A percentile compares a stretch with the other conserved stretches of the same genome.
Conservation (phyloP, 805 yeast species). For the Nematodospora valgi region DNA sequence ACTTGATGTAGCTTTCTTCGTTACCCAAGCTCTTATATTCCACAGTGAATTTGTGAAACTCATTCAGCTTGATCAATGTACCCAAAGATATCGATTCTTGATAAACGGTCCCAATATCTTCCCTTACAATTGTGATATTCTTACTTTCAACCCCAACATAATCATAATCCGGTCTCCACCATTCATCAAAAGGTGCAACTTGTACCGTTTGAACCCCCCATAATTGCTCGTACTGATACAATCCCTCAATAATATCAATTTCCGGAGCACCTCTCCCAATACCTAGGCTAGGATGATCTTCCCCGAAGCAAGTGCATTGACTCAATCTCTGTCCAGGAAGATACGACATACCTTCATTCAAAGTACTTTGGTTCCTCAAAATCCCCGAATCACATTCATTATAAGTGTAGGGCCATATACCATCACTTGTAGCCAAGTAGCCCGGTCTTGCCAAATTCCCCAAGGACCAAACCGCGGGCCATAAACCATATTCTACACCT, state of each 20-base stretch:
- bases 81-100: conserved; percentile 39
- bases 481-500: conserved; percentile 28
- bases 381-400: conserved; percentile 36
- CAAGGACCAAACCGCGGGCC: conserved; percentile 41
- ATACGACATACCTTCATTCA: conserved; percentile 35
- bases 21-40: conserved; percentile 28
- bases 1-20: conserved; percentile 29
- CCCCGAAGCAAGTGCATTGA: conserved; percentile 31
- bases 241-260: conserved; percentile 22
- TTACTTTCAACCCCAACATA: conserved; percentile 25
- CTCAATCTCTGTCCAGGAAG: conserved; percentile 35
- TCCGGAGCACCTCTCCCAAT: conserved; percentile 38
- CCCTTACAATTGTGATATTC: conserved; percentile 32
- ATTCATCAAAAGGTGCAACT: conserved; percentile 43
- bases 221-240: conserved; percentile 12
- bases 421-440: conserved; percentile 32
- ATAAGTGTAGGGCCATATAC: conserved; percentile 40
- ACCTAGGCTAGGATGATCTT: conserved; percentile 36
- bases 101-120: conserved; percentile 35
- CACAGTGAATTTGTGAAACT: conserved; percentile 28
- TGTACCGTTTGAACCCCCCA: conserved; percentile 36
- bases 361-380: conserved; percentile 36
- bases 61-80: conserved; percentile 24
- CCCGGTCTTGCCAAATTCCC: conserved; percentile 39
- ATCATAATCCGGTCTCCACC: conserved; percentile 41